Evolutionary conservation across 2,329 filamentous ascomycete genomes (phyloP).

Genomic region (Diaporthe caulivora): DNA sequence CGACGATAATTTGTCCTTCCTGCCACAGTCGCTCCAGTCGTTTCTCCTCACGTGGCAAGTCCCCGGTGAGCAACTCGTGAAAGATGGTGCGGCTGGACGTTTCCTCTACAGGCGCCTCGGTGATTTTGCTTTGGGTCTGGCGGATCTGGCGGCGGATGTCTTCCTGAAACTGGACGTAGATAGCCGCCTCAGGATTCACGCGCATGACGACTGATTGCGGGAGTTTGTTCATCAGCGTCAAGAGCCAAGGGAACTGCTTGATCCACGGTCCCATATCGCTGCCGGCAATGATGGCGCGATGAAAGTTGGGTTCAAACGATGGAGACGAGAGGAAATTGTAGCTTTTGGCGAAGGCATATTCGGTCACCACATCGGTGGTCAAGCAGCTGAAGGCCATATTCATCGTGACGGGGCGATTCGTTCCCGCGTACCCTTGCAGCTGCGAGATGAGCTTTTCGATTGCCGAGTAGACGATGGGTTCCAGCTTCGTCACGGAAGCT

Average conservation of each 20-base stretch:
- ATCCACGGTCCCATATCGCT: neutral
- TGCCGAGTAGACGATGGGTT: conserved; percentile 5
- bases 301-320: neutral
- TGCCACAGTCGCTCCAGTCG: neutral
- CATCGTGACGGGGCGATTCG: neutral
- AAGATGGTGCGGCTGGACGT: neutral
- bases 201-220: neutral
- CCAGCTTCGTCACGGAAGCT: neutral
- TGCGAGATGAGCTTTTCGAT: neutral
- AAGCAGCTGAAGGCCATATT: conserved; percentile 12
- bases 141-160: neutral
- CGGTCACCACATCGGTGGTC: neutral
- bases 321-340: conserved; percentile 5
- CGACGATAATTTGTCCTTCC: neutral
- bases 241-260: neutral
- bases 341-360: conserved; percentile 1
- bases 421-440: neutral
- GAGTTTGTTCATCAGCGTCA: neutral
- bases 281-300: neutral
- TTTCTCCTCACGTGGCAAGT: conserved; percentile 2
- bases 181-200: neutral
- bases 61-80: neutral
- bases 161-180: neutral
- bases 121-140: neutral
- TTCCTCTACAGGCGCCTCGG: neutral